Conservation (phyloP, 2,329 filamentous ascomycete species). For the Emergomyces orientalis region DNA sequence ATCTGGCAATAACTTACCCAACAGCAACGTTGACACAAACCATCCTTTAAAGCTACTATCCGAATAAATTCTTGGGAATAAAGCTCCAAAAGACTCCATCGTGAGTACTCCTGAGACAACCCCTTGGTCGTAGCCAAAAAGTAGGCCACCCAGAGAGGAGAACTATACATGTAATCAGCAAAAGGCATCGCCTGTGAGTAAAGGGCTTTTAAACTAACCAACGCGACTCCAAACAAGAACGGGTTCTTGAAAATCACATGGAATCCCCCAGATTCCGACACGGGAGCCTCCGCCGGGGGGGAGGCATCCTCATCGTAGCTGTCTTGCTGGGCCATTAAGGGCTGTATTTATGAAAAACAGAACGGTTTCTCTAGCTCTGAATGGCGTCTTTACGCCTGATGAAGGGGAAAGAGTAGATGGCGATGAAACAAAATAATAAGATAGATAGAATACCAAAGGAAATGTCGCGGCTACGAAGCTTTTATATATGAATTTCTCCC, state of each 20-base stretch:
- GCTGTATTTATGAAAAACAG: not conserved
- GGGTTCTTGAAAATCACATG: constrained; percentile 32
- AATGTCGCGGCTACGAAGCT: not conserved
- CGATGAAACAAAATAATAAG: not conserved
- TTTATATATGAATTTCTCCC: not conserved
- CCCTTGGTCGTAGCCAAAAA: constrained; percentile 45
- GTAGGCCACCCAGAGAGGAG: constrained; percentile 36
- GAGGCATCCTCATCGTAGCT: not conserved
- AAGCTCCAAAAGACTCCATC: constrained; percentile 39
- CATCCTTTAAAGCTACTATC: constrained; percentile 44
- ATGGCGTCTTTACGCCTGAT: not conserved
- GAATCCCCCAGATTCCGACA: constrained; percentile 18
- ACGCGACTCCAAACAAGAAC: constrained; percentile 38
- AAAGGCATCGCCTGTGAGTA: constrained; percentile 17
- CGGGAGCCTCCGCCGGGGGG: not conserved
- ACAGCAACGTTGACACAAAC: constrained; percentile 44
- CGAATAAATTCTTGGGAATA: constrained; percentile 33
- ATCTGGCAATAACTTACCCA: constrained; percentile 25
- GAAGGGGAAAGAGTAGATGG: not conserved
- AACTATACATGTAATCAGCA: constrained; percentile 24
- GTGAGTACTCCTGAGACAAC: constrained; percentile 41
- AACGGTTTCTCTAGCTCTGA: not conserved
- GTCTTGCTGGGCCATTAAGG: not conserved
- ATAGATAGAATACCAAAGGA: not conserved
- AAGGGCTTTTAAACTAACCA: constrained; percentile 21